A percentile compares a stretch with the other conserved stretches of the same genome.
Conservation (phyloP, 2,329 filamentous ascomycete species). For the Paramyrothecium roridum region DNA sequence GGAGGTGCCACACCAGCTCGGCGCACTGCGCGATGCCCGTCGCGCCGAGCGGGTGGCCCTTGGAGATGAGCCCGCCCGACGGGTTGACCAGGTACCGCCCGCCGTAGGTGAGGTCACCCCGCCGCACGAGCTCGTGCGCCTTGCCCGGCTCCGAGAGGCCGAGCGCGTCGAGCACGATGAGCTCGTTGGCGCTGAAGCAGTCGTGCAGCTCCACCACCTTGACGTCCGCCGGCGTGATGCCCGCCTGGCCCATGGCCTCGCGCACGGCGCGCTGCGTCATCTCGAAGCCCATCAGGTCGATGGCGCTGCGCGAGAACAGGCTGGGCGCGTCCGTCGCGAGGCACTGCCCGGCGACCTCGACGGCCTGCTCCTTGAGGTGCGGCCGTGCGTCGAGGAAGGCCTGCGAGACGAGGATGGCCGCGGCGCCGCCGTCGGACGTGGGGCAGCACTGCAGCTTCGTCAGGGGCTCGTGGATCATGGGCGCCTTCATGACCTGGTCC, state of each 20-base stretch:
- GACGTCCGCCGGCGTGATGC: conserved; percentile 64
- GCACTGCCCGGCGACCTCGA: conserved; percentile 84
- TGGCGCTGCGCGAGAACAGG: conserved; percentile 75
- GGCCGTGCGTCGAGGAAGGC: conserved; percentile 82
- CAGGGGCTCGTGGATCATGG: conserved; percentile 80
- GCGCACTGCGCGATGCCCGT: conserved; percentile 95
- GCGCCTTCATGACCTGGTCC: conserved; percentile 72
- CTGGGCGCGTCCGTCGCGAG: conserved; percentile 79
- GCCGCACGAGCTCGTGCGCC: conserved; percentile 86
- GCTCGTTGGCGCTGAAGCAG: conserved; percentile 94
- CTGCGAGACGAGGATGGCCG: conserved; percentile 85
- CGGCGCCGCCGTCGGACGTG: conserved; percentile 88
- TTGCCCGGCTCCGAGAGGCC: conserved; percentile 76
- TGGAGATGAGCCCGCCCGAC: conserved; percentile 90
- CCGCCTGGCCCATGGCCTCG: conserved; percentile 71
- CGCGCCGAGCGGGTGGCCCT: conserved; percentile 91
- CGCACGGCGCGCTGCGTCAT: conserved; percentile 74
- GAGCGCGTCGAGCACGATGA: conserved; percentile 84
- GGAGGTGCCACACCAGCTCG: conserved; percentile 91
- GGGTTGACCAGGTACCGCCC: conserved; percentile 84
- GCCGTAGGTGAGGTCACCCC: conserved; percentile 89
- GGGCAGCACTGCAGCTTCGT: conserved; percentile 99
- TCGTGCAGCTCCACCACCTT: conserved; percentile 92
- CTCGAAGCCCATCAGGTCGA: conserved; percentile 85
- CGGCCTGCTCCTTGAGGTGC: conserved; percentile 76